Conservation (phyloP, 2,329 filamentous ascomycete species). For the Myriangium duriaei region DNA sequence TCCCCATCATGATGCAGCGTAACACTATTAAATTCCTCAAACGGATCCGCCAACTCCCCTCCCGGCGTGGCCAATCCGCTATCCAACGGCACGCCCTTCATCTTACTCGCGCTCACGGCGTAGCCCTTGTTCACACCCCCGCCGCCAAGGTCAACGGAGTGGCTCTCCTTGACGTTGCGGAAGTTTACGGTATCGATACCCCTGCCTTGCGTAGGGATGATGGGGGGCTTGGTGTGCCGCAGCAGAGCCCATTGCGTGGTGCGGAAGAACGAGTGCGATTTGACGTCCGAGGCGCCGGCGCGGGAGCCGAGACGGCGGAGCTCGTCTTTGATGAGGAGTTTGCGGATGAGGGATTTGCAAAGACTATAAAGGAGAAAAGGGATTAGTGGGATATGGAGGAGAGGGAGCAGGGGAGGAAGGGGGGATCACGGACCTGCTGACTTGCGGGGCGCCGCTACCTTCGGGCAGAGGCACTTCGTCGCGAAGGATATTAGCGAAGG, state of each 20-base stretch:
- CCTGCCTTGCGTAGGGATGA: constrained; percentile 80
- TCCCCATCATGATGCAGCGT: constrained; percentile 95
- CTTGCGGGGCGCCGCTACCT: constrained; percentile 66
- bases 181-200: constrained; percentile 95
- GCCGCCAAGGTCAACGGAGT: constrained; percentile 75
- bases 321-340: constrained; percentile 96
- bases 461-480: constrained; percentile 97
- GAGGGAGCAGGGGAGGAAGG: background rate
- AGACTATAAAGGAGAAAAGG: constrained; percentile 49
- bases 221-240: constrained; percentile 94
- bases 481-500: constrained; percentile 90
- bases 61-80: constrained; percentile 76
- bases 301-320: constrained; percentile 84
- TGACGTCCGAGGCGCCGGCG: constrained; percentile 92
- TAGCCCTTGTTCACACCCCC: constrained; percentile 24
- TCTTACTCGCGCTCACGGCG: constrained; percentile 22
- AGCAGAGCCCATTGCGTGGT: constrained; percentile 94
- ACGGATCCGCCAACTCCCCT: constrained; percentile 73
- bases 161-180: constrained; percentile 92
- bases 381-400: constrained; percentile 9
- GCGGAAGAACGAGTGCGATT: constrained; percentile 90
- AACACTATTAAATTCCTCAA: constrained; percentile 97
- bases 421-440: constrained; percentile 81
- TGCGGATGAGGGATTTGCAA: constrained; percentile 92
- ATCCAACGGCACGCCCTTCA: constrained; percentile 75